Conservation (phyloP, 371 early-diverging fungal genomes). For the Mucor lusitanicus region DNA sequence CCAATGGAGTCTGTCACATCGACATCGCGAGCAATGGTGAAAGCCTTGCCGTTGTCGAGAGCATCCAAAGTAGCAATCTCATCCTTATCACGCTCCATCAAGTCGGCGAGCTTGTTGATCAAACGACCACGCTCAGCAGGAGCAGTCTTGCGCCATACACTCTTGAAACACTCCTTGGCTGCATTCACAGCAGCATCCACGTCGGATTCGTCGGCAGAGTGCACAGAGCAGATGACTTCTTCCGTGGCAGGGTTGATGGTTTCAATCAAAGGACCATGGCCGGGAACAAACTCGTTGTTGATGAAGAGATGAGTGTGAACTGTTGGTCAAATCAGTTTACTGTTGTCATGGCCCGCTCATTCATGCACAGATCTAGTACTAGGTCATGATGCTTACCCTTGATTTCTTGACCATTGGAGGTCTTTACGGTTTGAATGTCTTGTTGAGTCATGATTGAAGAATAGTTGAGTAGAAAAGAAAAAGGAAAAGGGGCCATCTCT, state of each 20-base stretch:
- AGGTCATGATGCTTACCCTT: slow-evolving; percentile 18
- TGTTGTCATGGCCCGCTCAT: not conserved
- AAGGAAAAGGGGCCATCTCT: not conserved
- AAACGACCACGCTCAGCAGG: slow-evolving; percentile 50
- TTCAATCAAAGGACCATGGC: slow-evolving; percentile 56
- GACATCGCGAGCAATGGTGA: slow-evolving; percentile 59
- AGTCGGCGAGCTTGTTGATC: slow-evolving; percentile 66
- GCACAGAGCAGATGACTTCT: slow-evolving; percentile 69
- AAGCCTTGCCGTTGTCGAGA: slow-evolving; percentile 83
- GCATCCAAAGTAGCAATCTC: slow-evolving; percentile 82
- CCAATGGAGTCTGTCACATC: slow-evolving; percentile 71
- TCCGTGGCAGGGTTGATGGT: slow-evolving; percentile 76
- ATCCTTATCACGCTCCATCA: slow-evolving; percentile 72
- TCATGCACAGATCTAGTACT: not conserved
- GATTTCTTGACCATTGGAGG: slow-evolving; percentile 19
- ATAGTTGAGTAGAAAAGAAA: not conserved
- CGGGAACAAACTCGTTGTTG: slow-evolving; percentile 73
- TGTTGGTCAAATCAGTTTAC: slow-evolving; percentile 2
- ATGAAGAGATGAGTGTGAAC: slow-evolving; percentile 68
- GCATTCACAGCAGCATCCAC: slow-evolving; percentile 77
- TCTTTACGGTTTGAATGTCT: slow-evolving; percentile 27
- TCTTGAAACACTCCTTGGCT: slow-evolving; percentile 69
- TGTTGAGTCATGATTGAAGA: slow-evolving; percentile 21
- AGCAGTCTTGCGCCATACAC: slow-evolving; percentile 67
- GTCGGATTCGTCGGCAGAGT: slow-evolving; percentile 73